These are phyloP conservation scores for Pneumocystis canis DNA, from an alignment of 1,139 yeast species.

Conservation along the genomic window DNA sequence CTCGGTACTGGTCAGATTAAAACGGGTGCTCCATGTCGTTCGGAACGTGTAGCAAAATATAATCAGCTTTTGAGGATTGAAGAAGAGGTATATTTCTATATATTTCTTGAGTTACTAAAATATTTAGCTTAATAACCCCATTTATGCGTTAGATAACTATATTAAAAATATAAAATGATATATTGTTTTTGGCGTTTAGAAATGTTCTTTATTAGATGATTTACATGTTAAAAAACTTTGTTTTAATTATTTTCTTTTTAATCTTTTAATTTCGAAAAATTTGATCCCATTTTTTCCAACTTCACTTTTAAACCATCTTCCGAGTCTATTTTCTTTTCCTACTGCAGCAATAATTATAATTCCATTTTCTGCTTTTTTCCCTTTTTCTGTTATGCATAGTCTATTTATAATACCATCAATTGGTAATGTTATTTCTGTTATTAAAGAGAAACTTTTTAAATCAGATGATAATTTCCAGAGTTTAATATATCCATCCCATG, in stretches of 20 bases:
- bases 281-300: slow-evolving; percentile 11
- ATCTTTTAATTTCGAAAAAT: background rate
- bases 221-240: too few species aligned
- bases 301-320: slow-evolving; percentile 15
- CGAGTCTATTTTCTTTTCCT: slow-evolving; percentile 15
- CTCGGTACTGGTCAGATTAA: slow-evolving; percentile 94
- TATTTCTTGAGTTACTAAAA: background rate
- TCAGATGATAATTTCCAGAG: slow-evolving; percentile 65
- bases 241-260: background rate
- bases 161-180: background rate
- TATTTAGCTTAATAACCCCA: background rate
- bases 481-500: slow-evolving; percentile 62
- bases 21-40: slow-evolving; percentile 99
- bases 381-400: slow-evolving; percentile 13
- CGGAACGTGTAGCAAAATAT: slow-evolving; percentile 96
- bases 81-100: slow-evolving; percentile 39
- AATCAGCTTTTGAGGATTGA: slow-evolving; percentile 90
- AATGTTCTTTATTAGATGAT: too few species aligned
- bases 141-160: background rate
- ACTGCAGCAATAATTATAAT: slow-evolving; percentile 12
- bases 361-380: slow-evolving; percentile 9
- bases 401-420: slow-evolving; percentile 16
- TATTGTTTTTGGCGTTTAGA: too few species aligned
- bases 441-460: slow-evolving; percentile 20
- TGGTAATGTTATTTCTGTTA: slow-evolving; percentile 8